Conservation (phyloP, 495 filamentous ascomycete species). For the Penicillium robsamsonii region DNA sequence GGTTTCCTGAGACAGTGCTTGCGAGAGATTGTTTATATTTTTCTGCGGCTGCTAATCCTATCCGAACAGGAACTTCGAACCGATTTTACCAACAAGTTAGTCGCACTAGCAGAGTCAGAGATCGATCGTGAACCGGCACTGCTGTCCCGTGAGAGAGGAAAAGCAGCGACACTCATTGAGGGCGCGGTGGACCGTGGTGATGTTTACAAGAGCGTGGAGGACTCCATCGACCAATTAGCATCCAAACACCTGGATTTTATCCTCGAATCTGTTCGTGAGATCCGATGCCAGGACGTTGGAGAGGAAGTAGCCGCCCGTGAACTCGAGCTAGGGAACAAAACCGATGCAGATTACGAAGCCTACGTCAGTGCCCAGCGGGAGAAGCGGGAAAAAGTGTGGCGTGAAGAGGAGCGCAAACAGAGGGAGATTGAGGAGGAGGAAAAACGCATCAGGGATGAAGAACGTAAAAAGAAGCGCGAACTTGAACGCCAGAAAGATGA, state of each 20-base stretch:
- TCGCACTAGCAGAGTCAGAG: slow-evolving; percentile 73
- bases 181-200: slow-evolving; percentile 80
- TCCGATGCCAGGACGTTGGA: slow-evolving; percentile 72
- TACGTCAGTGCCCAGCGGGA: slow-evolving; percentile 65
- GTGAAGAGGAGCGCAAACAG: slow-evolving; percentile 62
- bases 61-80: slow-evolving; percentile 61
- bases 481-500: slow-evolving; percentile 59
- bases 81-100: slow-evolving; percentile 62
- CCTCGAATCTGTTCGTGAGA: slow-evolving; percentile 63
- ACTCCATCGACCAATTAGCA: slow-evolving; percentile 65
- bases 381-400: slow-evolving; percentile 62
- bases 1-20: not conserved
- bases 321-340: slow-evolving; percentile 66
- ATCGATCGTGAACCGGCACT: slow-evolving; percentile 76
- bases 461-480: slow-evolving; percentile 63
- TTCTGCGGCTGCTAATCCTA: slow-evolving; percentile 16
- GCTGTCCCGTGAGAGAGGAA: slow-evolving; percentile 72
- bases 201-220: slow-evolving; percentile 72
- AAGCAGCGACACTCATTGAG: slow-evolving; percentile 81
- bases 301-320: slow-evolving; percentile 69
- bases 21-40: not conserved
- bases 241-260: slow-evolving; percentile 61
- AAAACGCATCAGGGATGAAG: slow-evolving; percentile 59
- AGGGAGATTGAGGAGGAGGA: slow-evolving; percentile 66
- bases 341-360: slow-evolving; percentile 75